Conservation (phyloP, 495 filamentous ascomycete species). For the Lepraria neglecta region DNA sequence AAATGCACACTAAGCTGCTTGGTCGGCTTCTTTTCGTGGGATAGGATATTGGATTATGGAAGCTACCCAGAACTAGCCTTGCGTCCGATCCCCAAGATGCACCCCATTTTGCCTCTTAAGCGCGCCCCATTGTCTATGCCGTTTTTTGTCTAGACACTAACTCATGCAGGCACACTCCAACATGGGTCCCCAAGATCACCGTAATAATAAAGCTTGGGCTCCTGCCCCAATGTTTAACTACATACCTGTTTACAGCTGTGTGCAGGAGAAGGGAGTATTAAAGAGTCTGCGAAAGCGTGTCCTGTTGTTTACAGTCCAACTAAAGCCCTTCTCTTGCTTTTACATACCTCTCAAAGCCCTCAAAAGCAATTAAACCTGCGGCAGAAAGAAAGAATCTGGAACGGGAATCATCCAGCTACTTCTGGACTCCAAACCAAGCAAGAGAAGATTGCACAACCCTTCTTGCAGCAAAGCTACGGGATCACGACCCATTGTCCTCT, state of each 20-base stretch:
- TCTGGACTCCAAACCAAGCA: not conserved
- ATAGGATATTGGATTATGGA: not conserved
- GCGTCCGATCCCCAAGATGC: conserved; percentile 3
- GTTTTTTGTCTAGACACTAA: conserved; percentile 5
- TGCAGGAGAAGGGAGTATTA: not conserved
- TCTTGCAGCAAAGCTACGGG: not conserved
- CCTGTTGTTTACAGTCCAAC: not conserved
- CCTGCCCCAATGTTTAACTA: not conserved
- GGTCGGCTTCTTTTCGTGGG: conserved; percentile 11
- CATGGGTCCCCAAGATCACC: not conserved
- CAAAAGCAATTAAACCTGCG: not conserved
- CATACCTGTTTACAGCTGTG: not conserved
- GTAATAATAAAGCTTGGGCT: not conserved
- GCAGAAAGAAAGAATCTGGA: not conserved
- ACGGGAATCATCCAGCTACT: not conserved
- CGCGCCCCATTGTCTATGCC: conserved; percentile 12
- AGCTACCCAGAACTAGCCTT: not conserved
- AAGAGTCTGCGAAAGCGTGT: not conserved
- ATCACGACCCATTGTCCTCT: not conserved
- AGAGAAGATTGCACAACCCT: not conserved
- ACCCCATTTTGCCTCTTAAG: conserved; percentile 10
- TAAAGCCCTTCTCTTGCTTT: conserved; percentile 8
- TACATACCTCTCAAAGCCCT: no score
- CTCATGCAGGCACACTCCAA: conserved; percentile 8
- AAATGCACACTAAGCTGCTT: not conserved